Percentiles rank a stretch among this genome's conserved stretches.
These are phyloP conservation scores for Sclerotinia subarctica DNA, from an alignment of 2,329 filamentous ascomycete genomes.

Conservation along the genomic window DNA sequence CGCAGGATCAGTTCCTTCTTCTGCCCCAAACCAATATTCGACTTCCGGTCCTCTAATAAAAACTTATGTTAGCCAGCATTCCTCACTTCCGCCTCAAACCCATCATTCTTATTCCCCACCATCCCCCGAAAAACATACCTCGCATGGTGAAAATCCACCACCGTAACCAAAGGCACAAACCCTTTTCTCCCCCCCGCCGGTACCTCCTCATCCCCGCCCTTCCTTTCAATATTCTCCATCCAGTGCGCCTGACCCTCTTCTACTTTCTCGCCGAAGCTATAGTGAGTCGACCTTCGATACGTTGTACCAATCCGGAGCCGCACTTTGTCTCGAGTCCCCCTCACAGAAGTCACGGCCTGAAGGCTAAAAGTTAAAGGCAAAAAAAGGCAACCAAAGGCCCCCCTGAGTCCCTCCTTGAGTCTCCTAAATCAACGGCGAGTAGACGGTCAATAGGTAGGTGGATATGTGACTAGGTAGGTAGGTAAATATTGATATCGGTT, in stretches of 20 bases:
- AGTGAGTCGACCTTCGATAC: neutral
- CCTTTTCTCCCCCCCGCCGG: slow-evolving; percentile 33
- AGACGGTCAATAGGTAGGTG: neutral
- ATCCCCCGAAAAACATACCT: slow-evolving; percentile 40
- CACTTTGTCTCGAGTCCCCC: slow-evolving; percentile 15
- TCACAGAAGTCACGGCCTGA: slow-evolving; percentile 8
- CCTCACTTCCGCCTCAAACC: slow-evolving; percentile 22
- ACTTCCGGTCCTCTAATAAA: slow-evolving; percentile 73
- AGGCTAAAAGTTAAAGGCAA: neutral
- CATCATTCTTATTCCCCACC: neutral
- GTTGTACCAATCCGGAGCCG: slow-evolving; percentile 13
- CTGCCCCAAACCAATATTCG: slow-evolving; percentile 80
- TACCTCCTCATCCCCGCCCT: slow-evolving; percentile 27
- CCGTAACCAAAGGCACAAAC: slow-evolving; percentile 69
- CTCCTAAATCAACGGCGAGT: neutral
- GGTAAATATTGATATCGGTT: neutral
- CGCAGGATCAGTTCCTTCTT: slow-evolving; percentile 74
- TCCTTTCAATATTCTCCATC: slow-evolving; percentile 19
- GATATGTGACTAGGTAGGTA: neutral
- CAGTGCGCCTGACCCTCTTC: slow-evolving; percentile 7
- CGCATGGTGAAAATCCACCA: slow-evolving; percentile 83
- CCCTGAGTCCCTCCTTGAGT: neutral
- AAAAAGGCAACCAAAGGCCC: neutral
- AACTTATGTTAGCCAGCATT: slow-evolving; percentile 1
- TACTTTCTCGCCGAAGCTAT: neutral